Evolutionary conservation across 23 red algal species (phyloP).

Genomic region (Gracilaria gracilis): DNA sequence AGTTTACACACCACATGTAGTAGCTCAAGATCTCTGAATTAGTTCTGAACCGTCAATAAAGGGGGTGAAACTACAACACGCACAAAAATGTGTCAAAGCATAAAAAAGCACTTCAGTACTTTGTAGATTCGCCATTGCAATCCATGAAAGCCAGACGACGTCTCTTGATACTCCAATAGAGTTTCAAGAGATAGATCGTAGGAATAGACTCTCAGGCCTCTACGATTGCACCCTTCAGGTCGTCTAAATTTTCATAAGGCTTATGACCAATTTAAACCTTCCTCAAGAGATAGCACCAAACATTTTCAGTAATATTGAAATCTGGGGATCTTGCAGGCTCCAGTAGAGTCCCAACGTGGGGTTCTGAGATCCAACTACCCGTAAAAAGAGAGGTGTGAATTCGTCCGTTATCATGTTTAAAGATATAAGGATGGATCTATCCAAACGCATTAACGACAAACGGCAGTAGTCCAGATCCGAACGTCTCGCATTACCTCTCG

Average conservation of each 20-base stretch:
- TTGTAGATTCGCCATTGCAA: neutral
- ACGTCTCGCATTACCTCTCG: neutral
- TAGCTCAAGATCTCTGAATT: no score
- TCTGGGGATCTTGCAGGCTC: neutral
- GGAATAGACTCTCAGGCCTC: neutral
- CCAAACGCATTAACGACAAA: neutral
- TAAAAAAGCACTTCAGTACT: neutral
- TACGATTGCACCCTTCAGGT: neutral
- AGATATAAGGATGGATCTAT: neutral
- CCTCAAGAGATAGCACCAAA: no score
- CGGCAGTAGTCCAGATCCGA: neutral
- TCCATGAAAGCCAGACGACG: neutral
- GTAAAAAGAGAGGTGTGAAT: neutral
- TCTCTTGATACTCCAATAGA: neutral
- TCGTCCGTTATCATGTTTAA: slow-evolving; percentile 11
- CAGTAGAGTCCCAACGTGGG: neutral
- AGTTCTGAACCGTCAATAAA: no score
- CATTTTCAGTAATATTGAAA: slow-evolving; percentile 35
- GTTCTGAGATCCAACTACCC: neutral
- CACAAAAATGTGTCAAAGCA: no score
- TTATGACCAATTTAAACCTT: neutral
- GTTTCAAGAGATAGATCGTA: neutral
- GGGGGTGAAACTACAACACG: no score
- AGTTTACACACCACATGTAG: no score
- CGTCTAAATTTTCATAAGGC: neutral